Base-by-base conservation (phyloP, 2,329 filamentous ascomycete species). In the Fusarium duplospermum region DNA sequence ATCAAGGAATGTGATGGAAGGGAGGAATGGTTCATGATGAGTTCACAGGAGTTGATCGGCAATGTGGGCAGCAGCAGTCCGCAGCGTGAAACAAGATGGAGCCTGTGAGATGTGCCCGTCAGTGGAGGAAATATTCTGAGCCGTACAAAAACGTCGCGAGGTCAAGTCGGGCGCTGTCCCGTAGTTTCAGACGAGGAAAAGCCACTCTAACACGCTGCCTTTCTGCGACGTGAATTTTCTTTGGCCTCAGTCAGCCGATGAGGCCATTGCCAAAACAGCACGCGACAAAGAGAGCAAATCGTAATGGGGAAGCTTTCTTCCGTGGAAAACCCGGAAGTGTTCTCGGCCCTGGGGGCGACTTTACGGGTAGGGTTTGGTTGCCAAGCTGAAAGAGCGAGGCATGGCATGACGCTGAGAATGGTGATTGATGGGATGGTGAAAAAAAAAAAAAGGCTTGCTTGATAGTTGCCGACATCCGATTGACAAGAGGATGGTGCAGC, bases 1-100 rank as follows among this genome's bases (percentile, higher is more conserved):
- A 58, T 20, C 18, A 27, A 75, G 72, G 72, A 74, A 74, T 74
- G 72, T 72, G 69, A 75, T 56, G 58, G 40, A 57, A 56, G 31
- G 33, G 58, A 58, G 61, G 33, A 63, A 71, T 52, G 42, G 40
- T 29, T 42, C 33, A n/a, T 62, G n/a, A 14, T 29, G 31, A 33
- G 40, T 33, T 24, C 22, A 33, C 24, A 36, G 47, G 47, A 47
- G 22, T 62, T 54, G 35, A 40, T 58, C 22, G 42, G 38, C n/a
- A 24, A 35, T 16, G 27, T 24, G 29, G 57, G n/a, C 59, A 50
- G 42, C 42, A n/a, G 36, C 40, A 35, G 33, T 14, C 11, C 11
- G 13, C 27, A 22, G 35, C 33, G 61, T 72, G 61, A 60, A 71
- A 64, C 66, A 71, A 29, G 47, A 47, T 50, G 38, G 18, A 61